These are phyloP conservation scores for Mariannaea sp. DNA, from an alignment of 2,329 filamentous ascomycete species.

Conservation along the genomic window DNA sequence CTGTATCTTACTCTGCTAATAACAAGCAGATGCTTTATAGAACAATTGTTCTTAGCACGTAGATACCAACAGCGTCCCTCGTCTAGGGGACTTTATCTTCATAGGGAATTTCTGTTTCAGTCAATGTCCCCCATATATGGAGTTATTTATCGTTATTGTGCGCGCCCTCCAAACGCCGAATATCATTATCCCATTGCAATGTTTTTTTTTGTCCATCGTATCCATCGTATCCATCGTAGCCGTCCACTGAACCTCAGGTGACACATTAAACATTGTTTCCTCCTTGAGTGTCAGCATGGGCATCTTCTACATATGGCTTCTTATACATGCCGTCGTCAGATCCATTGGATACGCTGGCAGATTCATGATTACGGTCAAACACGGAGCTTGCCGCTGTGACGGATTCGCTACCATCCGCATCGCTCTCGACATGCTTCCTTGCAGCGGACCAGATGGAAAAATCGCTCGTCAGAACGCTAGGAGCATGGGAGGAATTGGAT, in stretches of 20 bases:
- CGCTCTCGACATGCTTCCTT: conserved; percentile 24
- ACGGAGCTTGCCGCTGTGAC: conserved; percentile 33
- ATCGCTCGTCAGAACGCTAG: conserved; percentile 31
- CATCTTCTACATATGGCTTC: conserved; percentile 35
- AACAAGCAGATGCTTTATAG: too few relatives aligned
- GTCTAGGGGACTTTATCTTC: too few relatives aligned
- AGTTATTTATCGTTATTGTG: conserved; percentile 5
- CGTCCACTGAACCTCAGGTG: background rate
- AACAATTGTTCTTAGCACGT: background rate
- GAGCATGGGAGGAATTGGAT: background rate
- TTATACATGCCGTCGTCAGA: conserved; percentile 30
- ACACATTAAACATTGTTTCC: background rate
- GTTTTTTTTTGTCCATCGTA: background rate
- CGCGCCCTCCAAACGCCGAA: conserved; percentile 23
- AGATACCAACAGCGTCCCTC: too few relatives aligned
- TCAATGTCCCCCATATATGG: conserved; percentile 7
- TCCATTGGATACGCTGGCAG: conserved; percentile 18
- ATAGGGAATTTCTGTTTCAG: conserved; percentile 3
- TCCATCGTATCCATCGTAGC: background rate
- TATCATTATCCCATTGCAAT: conserved; percentile 8
- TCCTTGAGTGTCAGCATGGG: background rate
- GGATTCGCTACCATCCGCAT: conserved; percentile 26
- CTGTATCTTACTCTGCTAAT: too few relatives aligned
- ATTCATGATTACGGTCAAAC: conserved; percentile 24
- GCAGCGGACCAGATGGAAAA: conserved; percentile 34